These are phyloP conservation scores for Claviceps cyperi DNA, from an alignment of 2,329 filamentous ascomycete species.

Conservation along the genomic window DNA sequence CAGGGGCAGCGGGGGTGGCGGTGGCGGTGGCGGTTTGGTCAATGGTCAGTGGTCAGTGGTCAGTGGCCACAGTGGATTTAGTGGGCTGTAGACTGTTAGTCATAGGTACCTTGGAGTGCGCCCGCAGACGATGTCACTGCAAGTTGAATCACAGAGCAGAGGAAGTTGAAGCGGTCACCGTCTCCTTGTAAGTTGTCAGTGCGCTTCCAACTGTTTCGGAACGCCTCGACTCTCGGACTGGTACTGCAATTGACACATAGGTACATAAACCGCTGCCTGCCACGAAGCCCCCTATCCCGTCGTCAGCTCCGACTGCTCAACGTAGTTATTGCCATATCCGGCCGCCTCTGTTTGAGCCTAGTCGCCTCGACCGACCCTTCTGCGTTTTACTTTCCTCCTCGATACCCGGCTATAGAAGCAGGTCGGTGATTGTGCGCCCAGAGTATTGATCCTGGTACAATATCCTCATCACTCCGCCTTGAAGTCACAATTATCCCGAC, in stretches of 20 bases:
- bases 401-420: too few species aligned
- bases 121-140: not conserved
- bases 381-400: not conserved
- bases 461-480: not conserved
- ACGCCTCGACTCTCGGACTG: too few species aligned
- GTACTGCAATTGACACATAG: too few species aligned
- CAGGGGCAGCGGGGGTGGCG: too few species aligned
- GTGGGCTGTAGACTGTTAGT: not conserved
- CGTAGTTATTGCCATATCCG: not conserved
- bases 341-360: not conserved
- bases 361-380: not conserved
- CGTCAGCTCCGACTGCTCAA: not conserved
- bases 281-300: not conserved
- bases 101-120: not conserved
- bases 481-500: not conserved
- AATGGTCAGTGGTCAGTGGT: too few species aligned
- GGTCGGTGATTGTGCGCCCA: too few species aligned
- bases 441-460: not conserved
- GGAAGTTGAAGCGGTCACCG: not conserved
- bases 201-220: too few species aligned
- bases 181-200: not conserved
- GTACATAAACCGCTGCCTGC: not conserved
- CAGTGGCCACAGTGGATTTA: too few species aligned
- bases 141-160: not conserved
- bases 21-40: not conserved